A percentile compares a stretch with the other conserved stretches of the same genome.
Conservation (phyloP, 148 eudicot species). For the Suaeda aralocaspica region DNA sequence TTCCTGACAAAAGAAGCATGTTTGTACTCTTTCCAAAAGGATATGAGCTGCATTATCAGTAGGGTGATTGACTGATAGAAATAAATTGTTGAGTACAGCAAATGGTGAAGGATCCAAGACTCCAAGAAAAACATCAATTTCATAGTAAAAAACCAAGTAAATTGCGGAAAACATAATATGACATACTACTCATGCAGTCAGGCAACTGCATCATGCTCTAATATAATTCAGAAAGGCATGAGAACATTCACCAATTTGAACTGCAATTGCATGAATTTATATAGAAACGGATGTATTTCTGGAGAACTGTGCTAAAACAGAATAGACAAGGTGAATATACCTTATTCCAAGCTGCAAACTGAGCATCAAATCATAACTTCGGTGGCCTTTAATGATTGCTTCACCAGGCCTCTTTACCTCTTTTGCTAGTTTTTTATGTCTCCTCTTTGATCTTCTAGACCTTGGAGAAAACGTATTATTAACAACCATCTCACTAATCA, state of each 20-base stretch:
- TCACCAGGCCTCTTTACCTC: constrained; percentile 94
- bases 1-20: constrained; percentile 1
- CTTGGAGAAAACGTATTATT: constrained; percentile 53
- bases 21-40: not conserved
- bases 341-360: constrained; percentile 98
- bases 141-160: not conserved
- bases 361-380: constrained; percentile 98
- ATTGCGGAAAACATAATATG: not conserved
- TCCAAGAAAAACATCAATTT: not conserved
- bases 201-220: not conserved
- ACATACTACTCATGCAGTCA: not conserved
- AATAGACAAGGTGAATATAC: constrained; percentile 32
- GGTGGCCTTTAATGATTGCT: constrained; percentile 90
- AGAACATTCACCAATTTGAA: not conserved
- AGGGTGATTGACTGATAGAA: not conserved
- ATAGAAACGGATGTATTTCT: not conserved
- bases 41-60: not conserved
- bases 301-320: constrained; percentile 10
- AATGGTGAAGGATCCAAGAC: not conserved
- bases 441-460: constrained; percentile 61
- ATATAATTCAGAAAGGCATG: not conserved
- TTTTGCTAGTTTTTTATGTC: constrained; percentile 63
- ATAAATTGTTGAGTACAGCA: not conserved
- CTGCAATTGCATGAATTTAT: not conserved
- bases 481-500: constrained; percentile 83